Evolutionary conservation across 768 basidiomycete species (phyloP).

Genomic region (Xanthoconium purpureum): DNA sequence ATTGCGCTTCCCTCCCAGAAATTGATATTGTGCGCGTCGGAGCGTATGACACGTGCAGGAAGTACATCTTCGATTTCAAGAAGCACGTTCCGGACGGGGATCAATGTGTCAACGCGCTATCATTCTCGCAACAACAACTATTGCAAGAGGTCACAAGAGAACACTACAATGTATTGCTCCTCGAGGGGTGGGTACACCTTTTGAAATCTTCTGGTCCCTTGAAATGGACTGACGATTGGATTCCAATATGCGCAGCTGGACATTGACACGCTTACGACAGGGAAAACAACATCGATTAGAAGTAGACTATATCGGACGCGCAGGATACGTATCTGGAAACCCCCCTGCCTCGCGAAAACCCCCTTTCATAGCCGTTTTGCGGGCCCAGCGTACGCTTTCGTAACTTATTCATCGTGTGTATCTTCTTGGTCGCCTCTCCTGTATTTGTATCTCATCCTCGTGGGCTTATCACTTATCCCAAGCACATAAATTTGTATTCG

Average conservation of each 20-base stretch:
- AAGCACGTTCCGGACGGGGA: slow-evolving; percentile 42
- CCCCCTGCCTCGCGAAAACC: slow-evolving; percentile 45
- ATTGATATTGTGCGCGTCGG: slow-evolving; percentile 57
- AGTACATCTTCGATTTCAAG: slow-evolving; percentile 60
- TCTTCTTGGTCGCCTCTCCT: slow-evolving; percentile 16
- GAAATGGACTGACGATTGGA: neutral
- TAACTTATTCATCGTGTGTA: slow-evolving; percentile 33
- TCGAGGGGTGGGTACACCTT: slow-evolving; percentile 55
- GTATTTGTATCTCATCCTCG: slow-evolving; percentile 34
- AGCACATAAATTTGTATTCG: slow-evolving; percentile 19
- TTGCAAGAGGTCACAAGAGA: slow-evolving; percentile 51
- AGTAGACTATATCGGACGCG: slow-evolving; percentile 66
- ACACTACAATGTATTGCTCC: slow-evolving; percentile 60
- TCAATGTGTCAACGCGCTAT: slow-evolving; percentile 51
- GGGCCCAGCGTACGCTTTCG: slow-evolving; percentile 32
- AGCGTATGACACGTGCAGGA: slow-evolving; percentile 51
- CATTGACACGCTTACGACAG: slow-evolving; percentile 59
- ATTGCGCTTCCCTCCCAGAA: slow-evolving; percentile 37
- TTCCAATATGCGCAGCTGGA: slow-evolving; percentile 49
- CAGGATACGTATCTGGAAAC: slow-evolving; percentile 55
- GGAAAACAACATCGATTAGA: slow-evolving; percentile 63
- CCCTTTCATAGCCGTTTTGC: slow-evolving; percentile 67
- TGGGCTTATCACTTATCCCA: slow-evolving; percentile 21
- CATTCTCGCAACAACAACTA: slow-evolving; percentile 64
- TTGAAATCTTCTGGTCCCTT: neutral